phyloP scores from a whole-genome alignment of 1,284 basidiomycete genomes.

The Rhodotorula sp. region DNA sequence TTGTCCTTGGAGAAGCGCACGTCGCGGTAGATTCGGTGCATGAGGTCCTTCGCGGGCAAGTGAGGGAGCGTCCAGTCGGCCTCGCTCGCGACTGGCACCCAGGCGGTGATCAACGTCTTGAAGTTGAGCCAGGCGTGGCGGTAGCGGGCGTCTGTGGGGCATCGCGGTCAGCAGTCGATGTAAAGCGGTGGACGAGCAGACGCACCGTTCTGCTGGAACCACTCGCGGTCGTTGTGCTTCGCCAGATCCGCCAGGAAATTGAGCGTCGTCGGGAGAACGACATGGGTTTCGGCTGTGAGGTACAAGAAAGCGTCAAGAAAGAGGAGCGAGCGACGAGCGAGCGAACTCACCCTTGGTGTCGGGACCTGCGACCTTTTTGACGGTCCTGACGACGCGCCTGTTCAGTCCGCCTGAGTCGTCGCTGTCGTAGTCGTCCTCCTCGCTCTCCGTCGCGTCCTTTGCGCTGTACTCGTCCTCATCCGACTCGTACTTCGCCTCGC shows the following conservation, averaged over 20 bases:
- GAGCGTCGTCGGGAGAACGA: constrained; percentile 45
- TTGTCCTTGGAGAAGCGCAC: constrained; percentile 36
- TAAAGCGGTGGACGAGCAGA: neutral
- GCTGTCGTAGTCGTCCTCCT: constrained; percentile 3
- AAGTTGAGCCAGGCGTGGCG: constrained; percentile 44
- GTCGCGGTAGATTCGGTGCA: constrained; percentile 47
- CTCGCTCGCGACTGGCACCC: constrained; percentile 45
- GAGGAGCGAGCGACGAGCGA: neutral
- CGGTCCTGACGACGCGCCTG: constrained; percentile 22
- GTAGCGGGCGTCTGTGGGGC: constrained; percentile 36
- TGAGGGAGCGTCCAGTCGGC: constrained; percentile 48
- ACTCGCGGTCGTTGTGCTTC: constrained; percentile 48
- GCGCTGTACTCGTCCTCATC: constrained; percentile 13
- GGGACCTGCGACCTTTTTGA: constrained; percentile 30
- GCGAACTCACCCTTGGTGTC: constrained; percentile 25
- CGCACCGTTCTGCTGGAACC: constrained; percentile 38
- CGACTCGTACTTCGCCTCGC: constrained; percentile 13
- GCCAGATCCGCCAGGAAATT: constrained; percentile 43
- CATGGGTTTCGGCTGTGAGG: constrained; percentile 29
- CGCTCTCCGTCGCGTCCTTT: neutral
- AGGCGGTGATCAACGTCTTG: constrained; percentile 44
- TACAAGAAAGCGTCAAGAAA: neutral
- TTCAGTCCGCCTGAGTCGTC: constrained; percentile 33
- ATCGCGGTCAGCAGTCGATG: neutral
- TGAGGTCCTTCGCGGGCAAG: constrained; percentile 48